Evolutionary conservation across 169 alveolate genomes (phyloP), one percentile per base, ranked within the genome.

Genomic region (Amoebophrya sp.): DNA sequence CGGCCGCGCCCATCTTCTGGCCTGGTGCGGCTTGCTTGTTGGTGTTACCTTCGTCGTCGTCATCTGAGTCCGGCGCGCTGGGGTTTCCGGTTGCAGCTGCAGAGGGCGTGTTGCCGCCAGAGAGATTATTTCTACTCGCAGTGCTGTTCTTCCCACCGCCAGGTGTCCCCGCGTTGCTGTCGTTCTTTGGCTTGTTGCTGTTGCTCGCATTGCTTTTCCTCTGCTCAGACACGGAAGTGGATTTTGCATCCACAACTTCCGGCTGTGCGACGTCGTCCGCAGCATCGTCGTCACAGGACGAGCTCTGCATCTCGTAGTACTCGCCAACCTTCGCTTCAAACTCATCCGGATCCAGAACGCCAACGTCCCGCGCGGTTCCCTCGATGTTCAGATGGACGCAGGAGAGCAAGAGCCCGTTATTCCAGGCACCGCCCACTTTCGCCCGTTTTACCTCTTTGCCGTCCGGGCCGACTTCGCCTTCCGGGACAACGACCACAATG

Each of bases 1-100:
- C 83, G 2, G 83, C 83, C 35, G 83, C 83, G 35, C 83, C 83
- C 83, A 66, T 66, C 35, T 66, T 66, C 32, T 66, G 83, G 83
- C 83, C 83, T 66, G 12, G 38, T 66, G 12, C 35, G 83, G 35
- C 83, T 7, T 25, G 2, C 32, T 7, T 25, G 1, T 3, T 18
- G 1, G 83, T n/a, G 32, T 25, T 25, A 41, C 2, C 54, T 7
- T 41, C 54, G 18, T 66, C 83, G 1, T 66, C 83, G 38, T 66
- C 83, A 7, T 66, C 83, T 2, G 83, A 66, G 32, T n/a, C 83
- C 10, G 83, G 83, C 83, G 29, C 39, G 32, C 83, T 66, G 2
- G 83, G 83, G 10, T 66, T 66, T 25, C 32, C 83, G 83, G 35
- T 66, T 2, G 2, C 54, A 7, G 23, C 54, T 12, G 54, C n/a